These are phyloP conservation scores for Cnidoscolus chayamansa DNA, from an alignment of 441 rosid genomes.

Conservation along the genomic window DNA sequence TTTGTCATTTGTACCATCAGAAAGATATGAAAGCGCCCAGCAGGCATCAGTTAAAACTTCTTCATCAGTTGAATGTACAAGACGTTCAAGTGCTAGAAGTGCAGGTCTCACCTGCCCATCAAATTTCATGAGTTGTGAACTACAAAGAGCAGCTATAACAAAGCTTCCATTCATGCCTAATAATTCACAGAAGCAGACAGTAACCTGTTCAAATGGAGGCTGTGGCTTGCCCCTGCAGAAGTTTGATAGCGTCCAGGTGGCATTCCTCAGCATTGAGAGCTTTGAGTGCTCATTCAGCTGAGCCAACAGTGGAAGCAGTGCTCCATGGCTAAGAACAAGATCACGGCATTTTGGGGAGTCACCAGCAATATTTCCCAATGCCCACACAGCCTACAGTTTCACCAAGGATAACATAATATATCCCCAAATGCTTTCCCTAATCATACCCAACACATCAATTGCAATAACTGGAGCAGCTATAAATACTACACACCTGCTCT, in stretches of 20 bases:
- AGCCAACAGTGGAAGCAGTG: constrained; percentile 49
- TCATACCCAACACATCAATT: background rate
- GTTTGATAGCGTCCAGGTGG: constrained; percentile 83
- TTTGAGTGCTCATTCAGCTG: constrained; percentile 69
- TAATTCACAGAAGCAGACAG: background rate
- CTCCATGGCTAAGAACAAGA: constrained; percentile 65
- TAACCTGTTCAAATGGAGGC: constrained; percentile 68
- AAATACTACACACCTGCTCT: constrained; percentile 52
- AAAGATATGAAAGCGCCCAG: constrained; percentile 80
- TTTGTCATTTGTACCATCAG: constrained; percentile 81
- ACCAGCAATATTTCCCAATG: constrained; percentile 82
- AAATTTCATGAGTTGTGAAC: background rate
- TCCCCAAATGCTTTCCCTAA: background rate
- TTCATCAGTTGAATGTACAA: constrained; percentile 64
- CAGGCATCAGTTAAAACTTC: constrained; percentile 79
- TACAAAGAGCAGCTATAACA: background rate
- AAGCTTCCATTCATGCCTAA: background rate
- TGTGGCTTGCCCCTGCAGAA: constrained; percentile 84
- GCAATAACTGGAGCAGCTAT: background rate
- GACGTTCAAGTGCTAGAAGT: constrained; percentile 57
- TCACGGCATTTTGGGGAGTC: constrained; percentile 80
- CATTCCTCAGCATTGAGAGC: constrained; percentile 79
- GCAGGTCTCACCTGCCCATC: constrained; percentile 61
- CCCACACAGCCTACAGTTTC: constrained; percentile 70
- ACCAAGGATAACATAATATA: background rate